Base-by-base conservation (phyloP, 129 eudicot genomes). In the Oenanthe sinensis region DNA sequence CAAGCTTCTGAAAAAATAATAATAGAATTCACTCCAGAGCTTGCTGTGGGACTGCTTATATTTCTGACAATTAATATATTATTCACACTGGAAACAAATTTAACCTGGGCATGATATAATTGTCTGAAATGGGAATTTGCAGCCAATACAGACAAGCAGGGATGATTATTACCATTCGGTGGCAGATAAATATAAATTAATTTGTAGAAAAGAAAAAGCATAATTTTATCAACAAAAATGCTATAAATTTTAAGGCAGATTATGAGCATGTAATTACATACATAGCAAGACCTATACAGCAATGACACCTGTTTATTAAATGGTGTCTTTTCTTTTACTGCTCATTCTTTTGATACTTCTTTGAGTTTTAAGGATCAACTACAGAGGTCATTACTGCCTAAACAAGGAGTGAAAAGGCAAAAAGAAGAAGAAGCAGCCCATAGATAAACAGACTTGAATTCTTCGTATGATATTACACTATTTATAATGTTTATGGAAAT, bases 1-100 rank as follows among this genome's bases (percentile, higher is more conserved):
- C 97, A 86, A 84, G 71, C 85, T 86, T 89, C 91, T 87, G 86
- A 37, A 45, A 40, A 78, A 75, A 39, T 40, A 78, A 80, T 19
- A 48, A 75, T 8, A 63, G 75, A 62, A 44, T 63, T 63, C 36
- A 81, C 50, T 6, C 0, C 28, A 75, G 16, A n/a, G n/a, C n/a
- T n/a, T n/a, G n/a, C 43, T 33, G 12, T 17, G 30, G 26, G 75
- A 39, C 47, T 70, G 42, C 73, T 36, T n/a, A 39, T 8, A 7
- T 68, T 68, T 36, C 74, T 37, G 26, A 40, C 26, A 1, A 14
- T 9, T 16, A 60, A n/a, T 20, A 5, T 17, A 70, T 19, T 20
- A 70, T 70, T 39, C n/a, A 70, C 47, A 40, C 15, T 40, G 24
- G 48, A 39, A 70, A 70, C 10, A 37, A 0, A 39, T 70, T 40